Base-by-base conservation (phyloP, 805 yeast genomes). In the Yamadazyma philogaea region DNA sequence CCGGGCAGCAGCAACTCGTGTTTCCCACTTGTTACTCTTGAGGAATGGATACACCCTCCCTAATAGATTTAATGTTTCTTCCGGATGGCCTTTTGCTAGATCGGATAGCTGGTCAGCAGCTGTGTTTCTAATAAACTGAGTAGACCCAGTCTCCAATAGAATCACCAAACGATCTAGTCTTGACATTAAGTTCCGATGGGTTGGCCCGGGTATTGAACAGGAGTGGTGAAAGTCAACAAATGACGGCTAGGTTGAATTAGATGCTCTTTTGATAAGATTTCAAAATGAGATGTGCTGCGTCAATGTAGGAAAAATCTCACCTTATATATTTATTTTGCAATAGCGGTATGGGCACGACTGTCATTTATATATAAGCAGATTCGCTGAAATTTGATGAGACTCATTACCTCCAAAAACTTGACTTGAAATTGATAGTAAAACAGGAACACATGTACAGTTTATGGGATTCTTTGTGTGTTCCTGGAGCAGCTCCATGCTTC, bases 91-190 rank as follows among this genome's bases (percentile, higher is more conserved):
- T 60, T 85, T 85, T 20, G 96, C 97, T 30, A 95, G 74, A 52
- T 91, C 98, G 4, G 96, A 87, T 51, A 93, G 72, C 65, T 93
- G 99, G 56, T 91, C 96, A 2, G 98, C 98, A 1, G 99, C 99
- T 7, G 96, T 87, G 57, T 87, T 88, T 51, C 98, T 77, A 34
- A 93, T 93, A 59, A 88, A 85, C 30, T 87, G 87, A 4, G 97
- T 88, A 10, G 96, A 87, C 8, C 99, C 99, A 1, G 97, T 87
- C 64, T 95, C 99, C 50, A 93, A 69, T 32, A 79, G 51, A 45
- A 78, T 67, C 47, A 78, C 82, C 44, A 78, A 71, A 43, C 82
- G 66, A 52, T 78, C 83, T 51, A 78, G 69, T 52, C 83, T 68
- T 37, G 75, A 70, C 74, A 71, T 68, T 34, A 16, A 30, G 10